Evolutionary conservation across 2,329 filamentous ascomycete genomes (phyloP).

Genomic region (Hymenotorrendiella dingleyae): DNA sequence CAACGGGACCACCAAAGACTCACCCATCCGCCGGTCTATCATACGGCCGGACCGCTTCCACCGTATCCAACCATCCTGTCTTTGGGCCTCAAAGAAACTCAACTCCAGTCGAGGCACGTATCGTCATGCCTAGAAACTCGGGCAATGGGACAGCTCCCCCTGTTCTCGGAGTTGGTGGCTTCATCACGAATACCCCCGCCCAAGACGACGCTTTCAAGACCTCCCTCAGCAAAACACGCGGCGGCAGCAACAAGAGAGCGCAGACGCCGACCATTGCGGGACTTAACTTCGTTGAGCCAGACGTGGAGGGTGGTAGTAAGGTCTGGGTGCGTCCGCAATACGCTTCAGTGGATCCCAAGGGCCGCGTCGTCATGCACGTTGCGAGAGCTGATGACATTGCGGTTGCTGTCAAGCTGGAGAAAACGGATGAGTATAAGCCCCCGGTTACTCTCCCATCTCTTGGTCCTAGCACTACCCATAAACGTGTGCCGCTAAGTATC

Average conservation of each 20-base stretch:
- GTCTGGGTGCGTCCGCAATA: slow-evolving; percentile 23
- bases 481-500: no score
- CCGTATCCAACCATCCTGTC: slow-evolving; percentile 53
- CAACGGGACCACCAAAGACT: slow-evolving; percentile 49
- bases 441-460: no score
- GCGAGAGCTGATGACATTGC: slow-evolving; percentile 20
- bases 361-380: slow-evolving; percentile 23
- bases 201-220: slow-evolving; percentile 10
- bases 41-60: slow-evolving; percentile 50
- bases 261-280: slow-evolving; percentile 11
- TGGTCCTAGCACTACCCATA: no score
- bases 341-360: slow-evolving; percentile 27
- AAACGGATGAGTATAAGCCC: slow-evolving; percentile 15
- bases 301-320: slow-evolving; percentile 28
- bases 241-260: neutral
- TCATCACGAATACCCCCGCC: slow-evolving; percentile 23
- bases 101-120: slow-evolving; percentile 50
- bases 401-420: slow-evolving; percentile 25
- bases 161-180: slow-evolving; percentile 29
- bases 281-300: slow-evolving; percentile 22
- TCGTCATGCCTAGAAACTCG: slow-evolving; percentile 42
- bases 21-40: slow-evolving; percentile 61
- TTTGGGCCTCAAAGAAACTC: slow-evolving; percentile 51
- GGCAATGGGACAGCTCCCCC: slow-evolving; percentile 22
- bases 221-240: neutral